Evolutionary conservation across 2,329 filamentous ascomycete species (phyloP).

Genomic region (Keithomyces neogunnii): DNA sequence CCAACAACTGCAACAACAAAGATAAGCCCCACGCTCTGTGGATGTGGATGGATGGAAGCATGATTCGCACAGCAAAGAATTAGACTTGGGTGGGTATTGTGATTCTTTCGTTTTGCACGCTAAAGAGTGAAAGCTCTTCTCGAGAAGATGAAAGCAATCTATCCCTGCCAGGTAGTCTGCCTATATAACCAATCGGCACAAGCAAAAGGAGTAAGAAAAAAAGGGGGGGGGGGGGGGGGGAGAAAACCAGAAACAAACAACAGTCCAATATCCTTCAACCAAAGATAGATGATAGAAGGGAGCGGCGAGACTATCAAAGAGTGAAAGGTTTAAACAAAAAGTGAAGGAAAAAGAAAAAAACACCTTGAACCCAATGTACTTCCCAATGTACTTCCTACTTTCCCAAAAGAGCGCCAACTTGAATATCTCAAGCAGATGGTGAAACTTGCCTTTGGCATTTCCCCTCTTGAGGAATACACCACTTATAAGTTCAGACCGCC

Average conservation of each 20-base stretch:
- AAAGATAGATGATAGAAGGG: too few species aligned
- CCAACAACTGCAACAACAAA: too few species aligned
- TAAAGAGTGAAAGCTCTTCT: conserved; percentile 20
- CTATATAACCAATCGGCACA: not conserved
- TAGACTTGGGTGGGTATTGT: not conserved
- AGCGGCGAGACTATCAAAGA: too few species aligned
- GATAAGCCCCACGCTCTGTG: too few species aligned
- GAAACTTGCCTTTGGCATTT: not conserved
- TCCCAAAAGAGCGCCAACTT: not conserved
- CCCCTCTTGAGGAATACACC: not conserved
- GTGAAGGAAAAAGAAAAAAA: not conserved
- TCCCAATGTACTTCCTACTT: not conserved
- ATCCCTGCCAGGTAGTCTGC: conserved; percentile 4
- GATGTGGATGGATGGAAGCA: not conserved
- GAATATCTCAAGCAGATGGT: not conserved
- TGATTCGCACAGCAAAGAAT: not conserved
- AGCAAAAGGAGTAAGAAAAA: not conserved
- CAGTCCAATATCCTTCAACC: not conserved
- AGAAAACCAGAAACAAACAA: not conserved
- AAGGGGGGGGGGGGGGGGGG: too few species aligned
- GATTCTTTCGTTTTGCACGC: conserved; percentile 4
- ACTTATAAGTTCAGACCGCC: not conserved
- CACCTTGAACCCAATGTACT: not conserved
- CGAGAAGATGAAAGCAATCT: conserved; percentile 25
- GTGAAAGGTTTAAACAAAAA: not conserved